These are phyloP conservation scores for Breynia disticha DNA, from an alignment of 441 rosid genomes.

Conservation along the genomic window DNA sequence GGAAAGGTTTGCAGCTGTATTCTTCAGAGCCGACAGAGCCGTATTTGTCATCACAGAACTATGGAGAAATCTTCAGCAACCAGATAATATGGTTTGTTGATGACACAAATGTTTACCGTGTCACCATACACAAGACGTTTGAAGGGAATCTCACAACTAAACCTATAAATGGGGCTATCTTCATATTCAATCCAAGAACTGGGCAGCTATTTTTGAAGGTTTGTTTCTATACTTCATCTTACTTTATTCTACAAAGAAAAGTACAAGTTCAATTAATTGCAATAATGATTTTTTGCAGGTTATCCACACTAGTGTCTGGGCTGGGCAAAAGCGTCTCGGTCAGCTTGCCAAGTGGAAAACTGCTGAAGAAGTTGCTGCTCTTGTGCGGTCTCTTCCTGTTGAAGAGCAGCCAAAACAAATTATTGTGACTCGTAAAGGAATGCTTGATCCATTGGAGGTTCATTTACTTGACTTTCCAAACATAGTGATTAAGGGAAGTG, in stretches of 20 bases:
- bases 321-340: slow-evolving; percentile 99
- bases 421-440: slow-evolving; percentile 93
- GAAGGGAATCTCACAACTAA: slow-evolving; percentile 95
- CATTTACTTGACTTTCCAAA: slow-evolving; percentile 99
- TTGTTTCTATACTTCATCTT: background rate
- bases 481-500: slow-evolving; percentile 96
- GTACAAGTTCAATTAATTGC: background rate
- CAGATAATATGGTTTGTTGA: slow-evolving; percentile 99
- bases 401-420: slow-evolving; percentile 98
- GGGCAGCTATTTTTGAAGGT: slow-evolving; percentile 95
- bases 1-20: slow-evolving; percentile 95
- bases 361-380: slow-evolving; percentile 99
- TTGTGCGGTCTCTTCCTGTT: slow-evolving; percentile 94
- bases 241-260: background rate
- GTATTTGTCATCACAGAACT: slow-evolving; percentile 90
- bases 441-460: slow-evolving; percentile 96
- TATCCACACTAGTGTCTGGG: slow-evolving; percentile 98
- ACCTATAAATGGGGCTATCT: slow-evolving; percentile 92
- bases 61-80: slow-evolving; percentile 97
- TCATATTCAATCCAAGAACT: slow-evolving; percentile 92
- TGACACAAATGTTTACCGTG: slow-evolving; percentile 96
- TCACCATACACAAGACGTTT: slow-evolving; percentile 90
- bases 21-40: slow-evolving; percentile 99
- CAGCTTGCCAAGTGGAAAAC: slow-evolving; percentile 98
- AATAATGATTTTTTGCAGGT: slow-evolving; percentile 40